These are phyloP conservation scores for Escallonia herrerae DNA, from an alignment of 129 eudicot genomes.

Conservation along the genomic window DNA sequence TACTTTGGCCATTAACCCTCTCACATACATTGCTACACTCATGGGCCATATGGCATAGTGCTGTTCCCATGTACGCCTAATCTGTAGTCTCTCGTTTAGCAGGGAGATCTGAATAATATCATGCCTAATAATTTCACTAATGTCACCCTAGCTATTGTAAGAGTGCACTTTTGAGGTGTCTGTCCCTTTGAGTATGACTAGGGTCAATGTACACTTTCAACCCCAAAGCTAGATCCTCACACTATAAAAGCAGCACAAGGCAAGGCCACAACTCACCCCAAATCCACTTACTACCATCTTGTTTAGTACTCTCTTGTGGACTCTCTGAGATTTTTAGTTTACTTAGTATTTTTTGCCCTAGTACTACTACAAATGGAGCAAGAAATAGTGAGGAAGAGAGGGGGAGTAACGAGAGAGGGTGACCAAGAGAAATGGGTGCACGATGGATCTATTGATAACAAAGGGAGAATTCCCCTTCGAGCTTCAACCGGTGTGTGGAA, in stretches of 20 bases:
- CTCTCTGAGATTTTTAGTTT: background rate
- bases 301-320: background rate
- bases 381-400: background rate
- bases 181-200: too few species aligned
- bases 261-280: background rate
- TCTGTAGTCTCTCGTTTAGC: too few species aligned
- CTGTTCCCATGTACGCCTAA: too few species aligned
- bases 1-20: too few species aligned
- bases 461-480: constrained; percentile 48
- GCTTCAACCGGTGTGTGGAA: constrained; percentile 46
- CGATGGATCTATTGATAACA: constrained; percentile 46
- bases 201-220: too few species aligned
- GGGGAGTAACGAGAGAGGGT: background rate
- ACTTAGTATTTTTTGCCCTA: background rate
- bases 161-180: too few species aligned
- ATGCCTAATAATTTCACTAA: too few species aligned
- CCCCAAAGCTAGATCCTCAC: background rate
- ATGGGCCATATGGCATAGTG: too few species aligned
- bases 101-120: too few species aligned
- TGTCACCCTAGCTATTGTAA: too few species aligned
- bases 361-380: constrained; percentile 11
- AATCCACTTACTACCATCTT: background rate
- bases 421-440: constrained; percentile 26
- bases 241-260: background rate
- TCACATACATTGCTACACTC: too few species aligned